These are phyloP conservation scores for Ceratocystis ficicola DNA, from an alignment of 2,329 filamentous ascomycete genomes.

Conservation along the genomic window DNA sequence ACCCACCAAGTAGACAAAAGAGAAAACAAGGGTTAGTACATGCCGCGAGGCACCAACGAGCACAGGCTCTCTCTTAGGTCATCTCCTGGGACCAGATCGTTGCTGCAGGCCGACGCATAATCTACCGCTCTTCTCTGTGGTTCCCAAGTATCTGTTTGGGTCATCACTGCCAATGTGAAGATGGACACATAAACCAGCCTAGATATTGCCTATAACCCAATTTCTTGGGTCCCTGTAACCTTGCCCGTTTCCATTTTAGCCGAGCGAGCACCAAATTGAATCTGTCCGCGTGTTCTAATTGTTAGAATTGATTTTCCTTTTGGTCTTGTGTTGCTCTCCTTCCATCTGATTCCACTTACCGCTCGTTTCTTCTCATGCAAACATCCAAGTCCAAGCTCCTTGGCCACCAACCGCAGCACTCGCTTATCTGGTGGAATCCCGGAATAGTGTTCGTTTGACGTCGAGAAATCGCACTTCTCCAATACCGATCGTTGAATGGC, in stretches of 20 bases:
- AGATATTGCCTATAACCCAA: neutral
- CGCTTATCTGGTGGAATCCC: conserved; percentile 67
- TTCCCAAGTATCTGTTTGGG: conserved; percentile 63
- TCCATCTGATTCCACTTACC: conserved; percentile 19
- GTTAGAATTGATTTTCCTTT: neutral
- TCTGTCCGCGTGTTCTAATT: conserved; percentile 35
- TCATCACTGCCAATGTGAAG: conserved; percentile 47
- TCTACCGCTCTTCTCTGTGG: conserved; percentile 25
- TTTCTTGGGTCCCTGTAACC: conserved; percentile 49
- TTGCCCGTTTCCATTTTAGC: conserved; percentile 67
- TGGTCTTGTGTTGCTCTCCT: too few relatives aligned
- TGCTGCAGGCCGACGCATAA: conserved; percentile 1
- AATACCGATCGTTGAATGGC: conserved; percentile 61
- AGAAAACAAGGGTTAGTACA: conserved; percentile 16
- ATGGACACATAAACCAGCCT: neutral
- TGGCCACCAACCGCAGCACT: conserved; percentile 38
- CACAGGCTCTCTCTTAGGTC: conserved; percentile 30
- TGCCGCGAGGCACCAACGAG: conserved; percentile 43
- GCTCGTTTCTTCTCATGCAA: conserved; percentile 15
- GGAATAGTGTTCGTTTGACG: conserved; percentile 25
- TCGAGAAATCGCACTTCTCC: conserved; percentile 73
- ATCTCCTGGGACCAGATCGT: conserved; percentile 18
- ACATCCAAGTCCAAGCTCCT: conserved; percentile 9
- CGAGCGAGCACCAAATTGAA: conserved; percentile 71
- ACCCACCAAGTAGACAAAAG: neutral